Evolutionary conservation across 305 asterid species (phyloP).

Genomic region (Rubia peregrina): DNA sequence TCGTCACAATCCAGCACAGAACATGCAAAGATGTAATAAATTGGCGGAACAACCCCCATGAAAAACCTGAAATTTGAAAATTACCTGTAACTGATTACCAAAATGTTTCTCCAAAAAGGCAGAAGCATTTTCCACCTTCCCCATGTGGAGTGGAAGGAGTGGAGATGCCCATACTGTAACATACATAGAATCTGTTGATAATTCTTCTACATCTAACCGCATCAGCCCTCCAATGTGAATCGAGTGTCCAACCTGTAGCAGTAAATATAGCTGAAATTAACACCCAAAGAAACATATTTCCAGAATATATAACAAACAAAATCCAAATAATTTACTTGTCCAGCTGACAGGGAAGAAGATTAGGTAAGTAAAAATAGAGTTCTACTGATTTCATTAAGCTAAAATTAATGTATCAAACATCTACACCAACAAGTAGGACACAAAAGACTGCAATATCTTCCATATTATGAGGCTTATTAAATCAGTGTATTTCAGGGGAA

Average conservation of each 20-base stretch:
- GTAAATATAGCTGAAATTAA: slow-evolving; percentile 15
- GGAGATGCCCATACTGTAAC: slow-evolving; percentile 88
- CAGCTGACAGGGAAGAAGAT: neutral
- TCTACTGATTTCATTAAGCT: neutral
- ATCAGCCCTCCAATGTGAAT: slow-evolving; percentile 79
- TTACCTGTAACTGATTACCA: slow-evolving; percentile 73
- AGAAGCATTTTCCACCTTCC: slow-evolving; percentile 60
- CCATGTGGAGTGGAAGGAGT: slow-evolving; percentile 82
- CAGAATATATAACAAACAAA: neutral
- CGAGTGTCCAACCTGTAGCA: slow-evolving; percentile 62
- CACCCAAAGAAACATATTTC: neutral
- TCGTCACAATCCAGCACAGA: neutral
- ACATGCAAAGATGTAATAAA: neutral
- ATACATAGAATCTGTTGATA: slow-evolving; percentile 61
- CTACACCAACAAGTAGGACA: neutral
- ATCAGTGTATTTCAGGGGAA: no score
- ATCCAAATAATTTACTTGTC: neutral
- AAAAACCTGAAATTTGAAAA: slow-evolving; percentile 6
- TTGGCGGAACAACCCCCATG: neutral
- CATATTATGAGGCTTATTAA: neutral
- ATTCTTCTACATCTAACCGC: slow-evolving; percentile 75
- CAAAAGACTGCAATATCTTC: neutral
- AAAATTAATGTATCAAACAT: neutral
- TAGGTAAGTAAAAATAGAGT: neutral
- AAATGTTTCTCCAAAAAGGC: slow-evolving; percentile 66